Evolutionary conservation across 106 monocot genomes (phyloP), one percentile per base, ranked within the genome.

Genomic region (Amphibolis antarctica): DNA sequence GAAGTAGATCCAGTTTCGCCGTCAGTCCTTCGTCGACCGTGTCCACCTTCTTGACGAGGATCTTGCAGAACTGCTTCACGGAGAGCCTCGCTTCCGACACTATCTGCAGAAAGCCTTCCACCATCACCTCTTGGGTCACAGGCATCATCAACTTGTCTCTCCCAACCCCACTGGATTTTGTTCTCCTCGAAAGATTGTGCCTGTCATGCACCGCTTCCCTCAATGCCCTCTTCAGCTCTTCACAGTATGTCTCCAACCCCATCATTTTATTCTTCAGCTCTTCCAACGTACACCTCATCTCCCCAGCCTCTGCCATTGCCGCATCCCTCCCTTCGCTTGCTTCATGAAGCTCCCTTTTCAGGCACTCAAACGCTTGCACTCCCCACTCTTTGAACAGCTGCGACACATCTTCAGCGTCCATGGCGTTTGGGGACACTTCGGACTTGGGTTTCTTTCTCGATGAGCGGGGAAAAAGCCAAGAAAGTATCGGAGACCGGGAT

Each of bases 51-150:
- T 72, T 71, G 31, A 86, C 60, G 12, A 96, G 75, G 15, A 69
- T 78, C 68, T 71, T 84, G 80, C 89, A 96, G 54, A 96, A 84
- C 17, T 96, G 94, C 46, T 82, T 86, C 0, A 96, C 78, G 0
- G 94, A 96, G 18, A 96, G 82, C 49, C 86, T 78, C 5, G 94
- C 79, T 66, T 96, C 94, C 1, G 86, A 86, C 1, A 84, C 94
- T 27, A 96, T 76, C 71, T 96, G 94, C 54, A 94, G 69, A 68
- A 96, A 96, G n/a, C 94, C 94, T 59, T 96, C 94, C 14, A 96
- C 76, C 89, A 96, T 86, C 24, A 80, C 89, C 62, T 86, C 89
- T 45, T 82, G 77, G 66, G 86, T 89, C 12, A 96, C 89, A 3
- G 94, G 94, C 79, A 86, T 66, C 1, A 63, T 70, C n/a, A 24